Percentiles rank a stretch among this genome's conserved stretches.
These are phyloP conservation scores for Aureobasidium sp. DNA, from an alignment of 2,329 filamentous ascomycete genomes.

Conservation along the genomic window DNA sequence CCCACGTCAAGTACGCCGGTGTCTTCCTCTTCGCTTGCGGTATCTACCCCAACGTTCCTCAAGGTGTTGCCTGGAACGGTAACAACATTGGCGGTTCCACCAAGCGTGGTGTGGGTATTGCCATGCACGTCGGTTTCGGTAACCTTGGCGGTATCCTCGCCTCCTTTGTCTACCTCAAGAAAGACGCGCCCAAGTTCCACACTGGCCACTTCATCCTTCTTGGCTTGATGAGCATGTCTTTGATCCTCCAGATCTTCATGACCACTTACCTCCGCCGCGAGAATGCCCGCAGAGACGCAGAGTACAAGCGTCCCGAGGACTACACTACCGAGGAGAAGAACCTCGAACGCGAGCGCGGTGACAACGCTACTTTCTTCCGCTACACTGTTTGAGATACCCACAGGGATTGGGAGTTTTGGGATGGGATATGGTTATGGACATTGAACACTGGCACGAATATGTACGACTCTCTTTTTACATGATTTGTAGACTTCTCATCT, in stretches of 20 bases:
- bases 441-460: background rate
- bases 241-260: constrained; percentile 49
- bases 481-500: background rate
- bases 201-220: constrained; percentile 32
- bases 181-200: constrained; percentile 31
- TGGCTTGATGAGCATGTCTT: constrained; percentile 23
- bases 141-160: constrained; percentile 50
- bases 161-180: constrained; percentile 46
- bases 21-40: constrained; percentile 39
- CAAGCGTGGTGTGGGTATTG: constrained; percentile 51
- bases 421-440: background rate
- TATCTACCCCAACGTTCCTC: constrained; percentile 53
- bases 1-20: constrained; percentile 32
- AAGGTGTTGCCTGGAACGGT: constrained; percentile 53
- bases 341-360: constrained; percentile 49
- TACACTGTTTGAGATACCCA: constrained; percentile 25
- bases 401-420: background rate
- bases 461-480: constrained; percentile 1
- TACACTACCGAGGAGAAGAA: constrained; percentile 50
- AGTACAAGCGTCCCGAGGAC: constrained; percentile 42
- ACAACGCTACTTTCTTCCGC: constrained; percentile 44
- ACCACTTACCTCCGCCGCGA: constrained; percentile 51
- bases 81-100: constrained; percentile 51
- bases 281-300: constrained; percentile 48
- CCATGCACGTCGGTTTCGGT: constrained; percentile 49